These are phyloP conservation scores for Saturnispora ahearnii DNA, from an alignment of 805 yeast genomes.

Conservation along the genomic window DNA sequence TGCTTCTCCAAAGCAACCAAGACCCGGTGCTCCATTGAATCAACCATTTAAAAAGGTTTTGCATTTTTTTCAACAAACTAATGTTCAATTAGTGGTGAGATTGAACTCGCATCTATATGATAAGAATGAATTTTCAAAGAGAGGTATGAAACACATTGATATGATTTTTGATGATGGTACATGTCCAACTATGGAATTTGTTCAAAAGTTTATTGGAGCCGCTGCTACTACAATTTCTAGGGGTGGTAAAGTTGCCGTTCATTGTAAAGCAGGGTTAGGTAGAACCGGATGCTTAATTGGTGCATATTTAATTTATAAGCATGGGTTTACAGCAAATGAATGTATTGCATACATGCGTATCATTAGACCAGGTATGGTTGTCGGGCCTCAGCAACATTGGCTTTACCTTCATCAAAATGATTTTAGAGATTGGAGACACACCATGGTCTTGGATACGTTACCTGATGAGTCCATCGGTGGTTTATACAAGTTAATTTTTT, in stretches of 20 bases:
- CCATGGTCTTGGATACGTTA: conserved; percentile 68
- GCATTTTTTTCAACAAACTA: conserved; percentile 58
- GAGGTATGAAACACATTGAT: conserved; percentile 84
- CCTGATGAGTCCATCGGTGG: conserved; percentile 65
- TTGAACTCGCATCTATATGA: conserved; percentile 89
- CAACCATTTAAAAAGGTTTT: conserved; percentile 78
- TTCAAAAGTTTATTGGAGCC: conserved; percentile 87
- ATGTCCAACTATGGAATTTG: conserved; percentile 91
- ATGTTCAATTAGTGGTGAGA: conserved; percentile 85
- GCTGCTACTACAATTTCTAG: conserved; percentile 79
- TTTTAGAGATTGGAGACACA: conserved; percentile 91
- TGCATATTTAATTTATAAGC: conserved; percentile 91
- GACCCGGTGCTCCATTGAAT: conserved; percentile 43
- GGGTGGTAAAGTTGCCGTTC: conserved; percentile 96
- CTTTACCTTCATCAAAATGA: conserved; percentile 91
- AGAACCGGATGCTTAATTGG: conserved; percentile 97
- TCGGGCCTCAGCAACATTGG: conserved; percentile 99
- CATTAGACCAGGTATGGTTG: conserved; percentile 99
- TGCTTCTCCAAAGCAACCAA: conserved; percentile 84
- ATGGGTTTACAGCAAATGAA: conserved; percentile 94
- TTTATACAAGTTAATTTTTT: conserved; percentile 48
- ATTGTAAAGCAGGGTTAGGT: conserved; percentile 97
- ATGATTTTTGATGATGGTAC: conserved; percentile 98
- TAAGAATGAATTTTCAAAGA: conserved; percentile 67
- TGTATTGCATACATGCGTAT: conserved; percentile 95